phyloP scores from a whole-genome alignment of 768 basidiomycete species.

The Lactarius evosmus region DNA sequence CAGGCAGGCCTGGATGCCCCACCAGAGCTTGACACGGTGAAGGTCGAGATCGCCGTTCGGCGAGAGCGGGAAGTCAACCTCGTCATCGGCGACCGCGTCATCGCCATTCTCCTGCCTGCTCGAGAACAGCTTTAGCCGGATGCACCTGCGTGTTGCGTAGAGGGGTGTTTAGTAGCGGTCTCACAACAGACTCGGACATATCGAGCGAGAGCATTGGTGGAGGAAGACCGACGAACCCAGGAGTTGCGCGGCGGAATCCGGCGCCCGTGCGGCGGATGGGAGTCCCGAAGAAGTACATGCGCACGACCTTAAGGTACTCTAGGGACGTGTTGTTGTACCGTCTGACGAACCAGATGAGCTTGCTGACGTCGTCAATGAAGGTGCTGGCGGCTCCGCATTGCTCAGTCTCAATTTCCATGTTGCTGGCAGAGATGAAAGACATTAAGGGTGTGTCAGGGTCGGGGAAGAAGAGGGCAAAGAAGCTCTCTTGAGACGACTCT shows the following conservation, averaged over 20 bases:
- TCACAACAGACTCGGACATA: not conserved
- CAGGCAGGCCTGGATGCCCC: slow-evolving; percentile 17
- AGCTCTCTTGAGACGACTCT: not conserved
- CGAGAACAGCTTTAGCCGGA: slow-evolving; percentile 23
- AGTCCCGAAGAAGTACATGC: slow-evolving; percentile 25
- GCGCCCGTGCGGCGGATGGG: slow-evolving; percentile 22
- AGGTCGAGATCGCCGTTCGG: slow-evolving; percentile 24
- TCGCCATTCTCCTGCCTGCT: slow-evolving; percentile 3
- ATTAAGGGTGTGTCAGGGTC: not conserved
- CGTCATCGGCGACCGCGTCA: slow-evolving; percentile 17
- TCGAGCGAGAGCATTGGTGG: not conserved
- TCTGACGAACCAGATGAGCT: slow-evolving; percentile 15
- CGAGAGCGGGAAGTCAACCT: slow-evolving; percentile 24
- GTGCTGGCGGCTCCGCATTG: not conserved
- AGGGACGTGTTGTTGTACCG: slow-evolving; percentile 9
- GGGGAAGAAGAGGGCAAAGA: not conserved
- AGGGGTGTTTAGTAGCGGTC: not conserved
- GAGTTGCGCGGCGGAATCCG: slow-evolving; percentile 2
- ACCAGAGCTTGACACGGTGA: slow-evolving; percentile 22
- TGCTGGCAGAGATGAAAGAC: not conserved
- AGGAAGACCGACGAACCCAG: slow-evolving; percentile 14
- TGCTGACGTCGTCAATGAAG: slow-evolving; percentile 7
- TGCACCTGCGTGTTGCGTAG: slow-evolving; percentile 13
- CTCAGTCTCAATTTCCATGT: slow-evolving; percentile 1
- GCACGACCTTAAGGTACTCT: slow-evolving; percentile 19